phyloP scores from a whole-genome alignment of 768 basidiomycete genomes.

The Wakefieldia striispora region DNA sequence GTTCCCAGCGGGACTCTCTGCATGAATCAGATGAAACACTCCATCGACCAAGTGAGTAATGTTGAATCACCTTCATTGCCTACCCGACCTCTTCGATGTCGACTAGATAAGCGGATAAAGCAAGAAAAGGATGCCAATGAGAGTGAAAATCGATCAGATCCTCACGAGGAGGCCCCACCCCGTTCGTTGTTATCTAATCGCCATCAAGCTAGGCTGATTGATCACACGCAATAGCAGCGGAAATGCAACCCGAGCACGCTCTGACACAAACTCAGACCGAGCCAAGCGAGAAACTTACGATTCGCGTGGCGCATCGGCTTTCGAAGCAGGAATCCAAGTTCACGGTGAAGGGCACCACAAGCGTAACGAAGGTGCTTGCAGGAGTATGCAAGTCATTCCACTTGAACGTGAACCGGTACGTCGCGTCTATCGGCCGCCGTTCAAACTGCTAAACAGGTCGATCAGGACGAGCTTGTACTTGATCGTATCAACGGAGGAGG shows the following conservation, averaged over 20 bases:
- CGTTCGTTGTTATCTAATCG: conserved; percentile 9
- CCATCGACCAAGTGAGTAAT: conserved; percentile 5
- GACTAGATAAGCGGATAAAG: conserved; percentile 17
- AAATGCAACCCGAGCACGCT: conserved; percentile 3
- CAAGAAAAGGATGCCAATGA: conserved; percentile 11
- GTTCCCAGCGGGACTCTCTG: neutral
- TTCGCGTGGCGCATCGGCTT: conserved; percentile 31
- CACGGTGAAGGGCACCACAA: conserved; percentile 29
- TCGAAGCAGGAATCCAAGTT: conserved; percentile 33
- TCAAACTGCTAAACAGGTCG: neutral
- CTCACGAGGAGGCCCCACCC: neutral
- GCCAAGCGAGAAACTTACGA: conserved; percentile 18
- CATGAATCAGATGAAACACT: neutral
- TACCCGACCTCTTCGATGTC: neutral
- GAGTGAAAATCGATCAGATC: neutral
- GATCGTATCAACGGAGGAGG: conserved; percentile 24
- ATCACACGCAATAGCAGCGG: neutral
- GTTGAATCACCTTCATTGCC: neutral
- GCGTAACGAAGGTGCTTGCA: conserved; percentile 26
- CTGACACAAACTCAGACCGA: conserved; percentile 3
- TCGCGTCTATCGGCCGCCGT: neutral
- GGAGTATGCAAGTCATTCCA: conserved; percentile 31
- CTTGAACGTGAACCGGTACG: conserved; percentile 22
- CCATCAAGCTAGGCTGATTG: neutral
- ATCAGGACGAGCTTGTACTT: conserved; percentile 25